Evolutionary conservation across 2,329 filamentous ascomycete genomes (phyloP), one percentile per base, ranked within the genome.

Genomic region (Claviceps purpurea): DNA sequence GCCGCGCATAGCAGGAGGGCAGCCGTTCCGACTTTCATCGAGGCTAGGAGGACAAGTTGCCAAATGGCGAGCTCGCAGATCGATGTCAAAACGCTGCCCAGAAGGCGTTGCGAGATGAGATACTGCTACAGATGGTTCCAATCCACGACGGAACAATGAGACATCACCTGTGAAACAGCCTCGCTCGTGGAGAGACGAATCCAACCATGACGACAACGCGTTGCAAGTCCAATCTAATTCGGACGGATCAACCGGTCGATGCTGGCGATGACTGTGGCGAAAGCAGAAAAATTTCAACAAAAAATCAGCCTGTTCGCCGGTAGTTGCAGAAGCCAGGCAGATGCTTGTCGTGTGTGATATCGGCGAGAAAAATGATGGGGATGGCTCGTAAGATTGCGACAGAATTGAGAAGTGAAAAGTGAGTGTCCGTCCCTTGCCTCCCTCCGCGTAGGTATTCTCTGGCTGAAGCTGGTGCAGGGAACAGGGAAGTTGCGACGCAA

Each of bases 1-100:
- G 24, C 51, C 47, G 55, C 52, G 47, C 51, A 51, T 11, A 59
- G 51, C 51, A 60, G 55, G 30, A 34, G 30, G 50, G 52, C 37
- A 42, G 45, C 43, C 39, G 53, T 44, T 18, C 43, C 46, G 41
- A 54, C 18, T 52, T 54, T 60, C 60, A 62, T 61, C 14, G 43
- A 56, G 38, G 18, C 49, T 49, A n/a, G 14, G 13, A 5, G 4
- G 1, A n/a, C 13, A 18, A 14, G 16, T 16, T 7, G 39, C 26
- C 38, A 22, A 24, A 44, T 37, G 22, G 8, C 51, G 41, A 48
- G 30, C 30, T 34, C 30, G 30, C 30, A 34, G 30, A 34, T 34
- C 8, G 26, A 34, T 34, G 10, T 2, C 30, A 34, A 34, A 34
- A 4, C 30, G 30, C 30, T 34, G 30, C 30, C 30, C 30, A 34